These are phyloP conservation scores for Aphanomyces invadans DNA, from an alignment of 352 stramenopile genomes.

Conservation along the genomic window DNA sequence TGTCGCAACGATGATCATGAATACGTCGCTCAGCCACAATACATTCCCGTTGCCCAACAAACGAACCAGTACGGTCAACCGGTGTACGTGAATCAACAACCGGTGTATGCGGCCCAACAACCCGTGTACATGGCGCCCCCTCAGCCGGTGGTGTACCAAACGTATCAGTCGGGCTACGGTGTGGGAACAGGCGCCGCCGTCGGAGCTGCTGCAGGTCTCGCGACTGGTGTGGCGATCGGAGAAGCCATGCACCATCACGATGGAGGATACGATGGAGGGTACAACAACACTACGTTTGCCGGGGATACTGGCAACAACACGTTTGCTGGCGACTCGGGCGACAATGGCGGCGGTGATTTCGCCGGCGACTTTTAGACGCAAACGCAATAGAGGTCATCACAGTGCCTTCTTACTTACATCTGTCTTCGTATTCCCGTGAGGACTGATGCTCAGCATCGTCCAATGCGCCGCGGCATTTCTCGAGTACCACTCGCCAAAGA, in stretches of 20 bases:
- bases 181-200: background rate
- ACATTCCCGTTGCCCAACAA: background rate
- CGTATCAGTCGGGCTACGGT: background rate
- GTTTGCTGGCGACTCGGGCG: constrained; percentile 3
- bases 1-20: background rate
- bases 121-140: background rate
- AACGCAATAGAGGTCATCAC: no score
- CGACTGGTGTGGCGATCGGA: background rate
- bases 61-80: background rate
- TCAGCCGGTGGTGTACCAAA: background rate
- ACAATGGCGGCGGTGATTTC: constrained; percentile 8
- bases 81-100: background rate
- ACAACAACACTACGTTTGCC: constrained; percentile 1
- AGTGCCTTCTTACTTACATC: no score
- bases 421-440: no score
- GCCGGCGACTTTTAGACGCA: constrained; percentile 17
- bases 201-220: background rate
- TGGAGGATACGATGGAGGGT: background rate
- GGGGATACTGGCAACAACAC: background rate
- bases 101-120: background rate
- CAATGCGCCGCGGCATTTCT: no score
- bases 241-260: constrained; percentile 8
- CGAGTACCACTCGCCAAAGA: no score
- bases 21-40: background rate
- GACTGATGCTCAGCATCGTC: no score